Evolutionary conservation across 768 basidiomycete species (phyloP), one percentile per base, ranked within the genome.

Genomic region (Leucosporidium scottii): DNA sequence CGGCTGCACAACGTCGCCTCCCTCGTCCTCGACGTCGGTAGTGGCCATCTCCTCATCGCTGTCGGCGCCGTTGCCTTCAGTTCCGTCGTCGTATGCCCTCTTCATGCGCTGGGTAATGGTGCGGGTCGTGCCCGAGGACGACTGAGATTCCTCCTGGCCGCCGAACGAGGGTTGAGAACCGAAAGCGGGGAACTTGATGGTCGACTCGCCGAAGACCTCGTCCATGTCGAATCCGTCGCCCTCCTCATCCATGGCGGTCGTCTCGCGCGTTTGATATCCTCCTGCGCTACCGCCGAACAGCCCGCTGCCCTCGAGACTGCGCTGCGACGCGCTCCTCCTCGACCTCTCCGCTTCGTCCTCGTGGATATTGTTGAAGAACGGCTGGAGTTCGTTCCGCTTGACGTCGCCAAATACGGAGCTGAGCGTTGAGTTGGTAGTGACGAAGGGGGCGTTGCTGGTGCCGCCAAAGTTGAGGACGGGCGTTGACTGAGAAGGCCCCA

Each of bases 21-120:
- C 65, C 34, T 70, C 69, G 58, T 70, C 69, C 53, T 70, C 69
- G 47, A 70, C 65, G 53, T 70, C 69, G 2, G 69, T 70, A n/a
- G 65, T 28, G 12, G 21, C 65, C 69, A 70, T 66, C 21, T 66
- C 69, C 18, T 66, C 65, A 54, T 70, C 69, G 39, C 39, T 15
- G 7, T 66, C 69, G 17, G 28, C 59, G 21, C 20, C 53, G 8
- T 20, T n/a, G 28, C 21, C 58, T 2, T 58, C 31, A 9, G 30
- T 49, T 17, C 25, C 62, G 23, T 27, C 62, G 50, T 54, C 64
- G 47, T 49, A 57, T 2, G 57, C 53, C 9, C 69, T 60, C 51
- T 70, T 70, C 25, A 63, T 9, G 6, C 61, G 44, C 49, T 56
- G 57, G 34, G 64, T 60, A 30, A 53, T 31, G 17, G 62, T 64